These are phyloP conservation scores for Kwoniella botswanensis DNA, from an alignment of 768 basidiomycete species.

Conservation along the genomic window DNA sequence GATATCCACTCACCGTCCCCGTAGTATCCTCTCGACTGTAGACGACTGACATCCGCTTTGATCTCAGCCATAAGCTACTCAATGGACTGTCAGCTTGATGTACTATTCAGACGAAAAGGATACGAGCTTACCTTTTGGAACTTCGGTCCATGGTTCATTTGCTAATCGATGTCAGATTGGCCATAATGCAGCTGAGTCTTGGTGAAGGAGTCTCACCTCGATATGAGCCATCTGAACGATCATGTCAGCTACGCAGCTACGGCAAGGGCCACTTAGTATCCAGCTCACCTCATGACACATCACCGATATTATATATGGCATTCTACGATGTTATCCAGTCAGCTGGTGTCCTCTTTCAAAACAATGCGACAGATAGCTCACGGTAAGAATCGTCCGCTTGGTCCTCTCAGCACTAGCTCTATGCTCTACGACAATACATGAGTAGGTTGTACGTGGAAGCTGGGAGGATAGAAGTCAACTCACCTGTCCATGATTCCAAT, in stretches of 20 bases:
- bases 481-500: slow-evolving; percentile 58
- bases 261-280: background rate
- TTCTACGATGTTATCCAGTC: slow-evolving; percentile 10
- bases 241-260: slow-evolving; percentile 6
- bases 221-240: slow-evolving; percentile 46
- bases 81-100: background rate
- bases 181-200: background rate
- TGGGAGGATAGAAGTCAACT: background rate
- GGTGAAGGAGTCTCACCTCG: slow-evolving; percentile 13
- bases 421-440: slow-evolving; percentile 36
- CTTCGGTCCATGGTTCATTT: slow-evolving; percentile 56
- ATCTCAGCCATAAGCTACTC: slow-evolving; percentile 50
- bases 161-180: slow-evolving; percentile 33
- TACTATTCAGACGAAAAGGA: too few species aligned
- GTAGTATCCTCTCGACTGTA: slow-evolving; percentile 53
- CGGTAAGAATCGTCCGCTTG: slow-evolving; percentile 50
- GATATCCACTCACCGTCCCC: slow-evolving; percentile 48
- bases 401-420: slow-evolving; percentile 52
- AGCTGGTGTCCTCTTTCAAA: too few species aligned
- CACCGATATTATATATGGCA: slow-evolving; percentile 52
- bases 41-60: slow-evolving; percentile 45
- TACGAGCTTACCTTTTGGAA: slow-evolving; percentile 44
- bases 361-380: slow-evolving; percentile 8
- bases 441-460: background rate
- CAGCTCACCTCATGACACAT: slow-evolving; percentile 56